phyloP scores from a whole-genome alignment of 1,284 basidiomycete species.

The Fistulinella cinereoalba region DNA sequence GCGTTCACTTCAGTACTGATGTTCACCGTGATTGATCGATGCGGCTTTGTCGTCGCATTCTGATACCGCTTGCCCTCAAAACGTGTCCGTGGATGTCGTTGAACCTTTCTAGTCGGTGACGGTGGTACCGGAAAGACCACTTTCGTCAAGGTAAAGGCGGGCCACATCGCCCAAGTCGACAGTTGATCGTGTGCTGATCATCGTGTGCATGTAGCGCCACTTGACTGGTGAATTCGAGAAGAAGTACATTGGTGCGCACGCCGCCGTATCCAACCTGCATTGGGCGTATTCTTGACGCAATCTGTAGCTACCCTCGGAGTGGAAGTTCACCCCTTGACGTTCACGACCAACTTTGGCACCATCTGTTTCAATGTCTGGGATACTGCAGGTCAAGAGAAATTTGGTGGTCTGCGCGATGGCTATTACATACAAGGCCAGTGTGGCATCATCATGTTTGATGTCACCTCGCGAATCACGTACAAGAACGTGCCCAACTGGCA shows the following conservation, averaged over 20 bases:
- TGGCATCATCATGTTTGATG: conserved; percentile 99
- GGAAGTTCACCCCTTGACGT: conserved; percentile 95
- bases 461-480: conserved; percentile 99
- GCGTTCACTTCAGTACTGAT: conserved; percentile 25
- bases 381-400: conserved; percentile 99
- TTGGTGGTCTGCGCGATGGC: conserved; percentile 96
- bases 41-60: conserved; percentile 24
- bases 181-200: conserved; percentile 60
- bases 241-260: conserved; percentile 92
- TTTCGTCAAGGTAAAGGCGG: conserved; percentile 82
- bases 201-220: conserved; percentile 69
- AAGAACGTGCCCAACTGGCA: conserved; percentile 99
- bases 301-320: conserved; percentile 93
- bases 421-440: conserved; percentile 99
- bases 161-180: conserved; percentile 16
- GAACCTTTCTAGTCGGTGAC: conserved; percentile 75
- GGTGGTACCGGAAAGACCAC: conserved; percentile 99
- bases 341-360: conserved; percentile 98
- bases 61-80: conserved; percentile 12
- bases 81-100: conserved; percentile 14
- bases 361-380: conserved; percentile 99
- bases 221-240: conserved; percentile 99
- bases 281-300: conserved; percentile 13
- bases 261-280: conserved; percentile 9
- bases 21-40: conserved; percentile 29